These are phyloP conservation scores for Talaromyces sp. DNA, from an alignment of 2,329 filamentous ascomycete species.

Conservation along the genomic window DNA sequence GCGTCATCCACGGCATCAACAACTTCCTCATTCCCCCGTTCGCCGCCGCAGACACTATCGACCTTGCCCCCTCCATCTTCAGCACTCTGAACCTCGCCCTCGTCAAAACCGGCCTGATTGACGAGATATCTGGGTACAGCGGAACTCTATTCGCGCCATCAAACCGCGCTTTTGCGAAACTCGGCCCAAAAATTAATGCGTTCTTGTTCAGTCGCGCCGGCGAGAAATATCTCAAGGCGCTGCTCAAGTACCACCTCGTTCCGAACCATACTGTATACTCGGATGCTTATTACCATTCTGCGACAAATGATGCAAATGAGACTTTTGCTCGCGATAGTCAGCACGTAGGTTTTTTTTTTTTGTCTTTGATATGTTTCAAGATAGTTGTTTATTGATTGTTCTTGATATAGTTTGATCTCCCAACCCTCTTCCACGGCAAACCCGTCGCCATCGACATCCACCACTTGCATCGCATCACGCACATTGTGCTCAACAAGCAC, in stretches of 20 bases:
- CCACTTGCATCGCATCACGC: slow-evolving; percentile 59
- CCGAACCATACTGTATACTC: slow-evolving; percentile 71
- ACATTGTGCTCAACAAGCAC: slow-evolving; percentile 69
- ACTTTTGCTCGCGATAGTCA: slow-evolving; percentile 14
- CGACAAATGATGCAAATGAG: slow-evolving; percentile 17
- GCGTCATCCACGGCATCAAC: slow-evolving; percentile 72
- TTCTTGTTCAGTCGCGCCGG: slow-evolving; percentile 77
- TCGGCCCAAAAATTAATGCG: slow-evolving; percentile 62
- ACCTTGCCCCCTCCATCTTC: slow-evolving; percentile 62
- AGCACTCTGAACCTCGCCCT: slow-evolving; percentile 71
- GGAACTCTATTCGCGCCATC: slow-evolving; percentile 73
- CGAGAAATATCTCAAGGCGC: slow-evolving; percentile 66
- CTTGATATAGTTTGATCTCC: slow-evolving; percentile 50
- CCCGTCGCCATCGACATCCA: slow-evolving; percentile 65
- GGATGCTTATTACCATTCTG: slow-evolving; percentile 65
- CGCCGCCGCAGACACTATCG: slow-evolving; percentile 57
- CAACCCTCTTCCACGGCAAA: slow-evolving; percentile 63
- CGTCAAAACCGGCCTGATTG: slow-evolving; percentile 64
- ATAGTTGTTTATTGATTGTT: background rate
- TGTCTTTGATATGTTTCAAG: no score
- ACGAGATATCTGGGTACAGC: slow-evolving; percentile 53
- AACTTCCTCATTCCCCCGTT: slow-evolving; percentile 68
- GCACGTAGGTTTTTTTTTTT: slow-evolving; percentile 4
- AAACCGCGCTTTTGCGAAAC: slow-evolving; percentile 68
- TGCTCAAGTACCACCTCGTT: slow-evolving; percentile 72